Evolutionary conservation across 805 yeast species (phyloP), one percentile per base, ranked within the genome.

Genomic region (Kurtzmaniella cleridarum): DNA sequence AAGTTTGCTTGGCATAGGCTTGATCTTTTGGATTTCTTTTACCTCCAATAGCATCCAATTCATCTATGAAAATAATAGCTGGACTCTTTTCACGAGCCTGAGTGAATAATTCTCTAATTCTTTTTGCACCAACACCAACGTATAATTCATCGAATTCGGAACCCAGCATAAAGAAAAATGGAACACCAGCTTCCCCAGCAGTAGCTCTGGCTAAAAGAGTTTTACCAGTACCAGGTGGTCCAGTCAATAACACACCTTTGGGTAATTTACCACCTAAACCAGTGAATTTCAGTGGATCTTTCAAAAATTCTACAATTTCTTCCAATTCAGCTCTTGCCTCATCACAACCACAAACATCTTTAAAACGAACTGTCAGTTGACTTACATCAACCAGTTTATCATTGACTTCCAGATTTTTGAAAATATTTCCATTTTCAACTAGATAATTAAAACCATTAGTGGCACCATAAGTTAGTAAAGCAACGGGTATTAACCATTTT

Each of bases 211-310:
- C 98, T 47, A 93, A 75, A 49, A 91, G 71, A 1, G 98, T 93
- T 61, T 93, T 91, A 77, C 98, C 98, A 5, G 98, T 91, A 65
- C 98, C 98, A 31, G 98, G 98, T 29, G 98, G 98, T 34, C 98
- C 98, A 10, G 98, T 93, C 47, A 91, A 71, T 42, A 93, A 69
- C 5, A 93, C 95, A 71, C 99, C 99, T 60, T 91, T 93, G 42
- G 98, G 98, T 53, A 93, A 73, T 62, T 90, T 90, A 37, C 98
- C 99, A 49, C 99, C 99, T 36, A 93, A 74, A 1, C 95, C 95
- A 36, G 97, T 95, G 66, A 89, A 93, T 60, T 87, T 85, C 14
- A 96, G 79, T 15, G 99, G 98, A 60, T 93, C 98, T 57, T 89
- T 89, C 55, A 93, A 75, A 55, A 93, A 93, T 43, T 91, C 97